Base-by-base conservation (phyloP, 257 asterid species). In the Solanum peruvianum region DNA sequence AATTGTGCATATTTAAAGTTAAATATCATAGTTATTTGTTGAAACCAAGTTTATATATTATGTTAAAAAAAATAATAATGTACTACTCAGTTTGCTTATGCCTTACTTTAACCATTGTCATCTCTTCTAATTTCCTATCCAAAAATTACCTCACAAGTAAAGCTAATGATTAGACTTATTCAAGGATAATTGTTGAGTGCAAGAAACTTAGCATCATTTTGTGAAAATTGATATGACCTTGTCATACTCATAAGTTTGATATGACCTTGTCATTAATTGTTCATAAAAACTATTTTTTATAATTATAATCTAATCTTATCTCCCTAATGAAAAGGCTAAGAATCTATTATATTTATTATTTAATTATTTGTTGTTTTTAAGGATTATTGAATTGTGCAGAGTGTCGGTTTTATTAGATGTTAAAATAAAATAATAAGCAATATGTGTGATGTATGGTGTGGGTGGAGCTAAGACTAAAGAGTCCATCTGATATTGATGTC, bases 401-500 rank as follows among this genome's bases (percentile, higher is more conserved):
- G 83, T 85, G 90, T 88, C 87, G 90, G 49, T 49, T 25, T 33
- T 12, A 11, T 25, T 44, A 58, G 64, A 77, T 44, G 15, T 15
- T 27, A 25, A 44, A 11, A 21, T 21, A 37, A 37, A 35, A 35
- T 35, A 15, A 25, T 25, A 44, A 78, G 64, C 25, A 52, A 16
- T 52, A 78, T 33, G 13, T 47, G 41, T 78, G 62, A 78, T 37
- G 49, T 58, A 27, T 39, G 80, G 66, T 70, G 45, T 44, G 47
- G 12, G 18, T 67, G 77, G 73, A 25, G 72, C 52, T 42, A 29
- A 44, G 84, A 37, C 25, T 16, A n/a, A 60, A 9, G 42, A 77
- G 69, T 73, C 82, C 85, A 52, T 35, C 71, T 71, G 90, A 87
- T 81, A 58, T 82, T 85, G 87, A 87, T 86, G 77, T 71, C 37